These are phyloP conservation scores for Rhinocladiella similis DNA, from an alignment of 2,329 filamentous ascomycete genomes.

Conservation along the genomic window DNA sequence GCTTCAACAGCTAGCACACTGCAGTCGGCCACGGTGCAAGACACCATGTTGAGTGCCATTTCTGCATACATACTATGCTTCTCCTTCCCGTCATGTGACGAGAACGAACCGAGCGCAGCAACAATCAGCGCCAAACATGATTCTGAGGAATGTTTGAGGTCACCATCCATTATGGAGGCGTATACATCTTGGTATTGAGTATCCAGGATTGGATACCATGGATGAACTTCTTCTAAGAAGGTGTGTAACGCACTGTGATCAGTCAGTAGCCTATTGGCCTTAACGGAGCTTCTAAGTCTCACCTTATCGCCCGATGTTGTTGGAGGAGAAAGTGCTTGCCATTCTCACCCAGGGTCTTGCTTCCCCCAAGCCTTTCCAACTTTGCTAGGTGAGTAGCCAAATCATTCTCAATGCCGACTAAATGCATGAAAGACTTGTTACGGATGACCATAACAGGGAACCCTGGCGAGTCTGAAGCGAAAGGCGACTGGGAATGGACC, in stretches of 20 bases:
- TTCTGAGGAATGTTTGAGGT: constrained; percentile 24
- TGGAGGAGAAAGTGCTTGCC: constrained; percentile 23
- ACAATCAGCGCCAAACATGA: constrained; percentile 33
- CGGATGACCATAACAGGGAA: not conserved
- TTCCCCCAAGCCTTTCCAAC: not conserved
- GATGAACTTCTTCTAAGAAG: constrained; percentile 32
- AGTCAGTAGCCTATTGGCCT: not conserved
- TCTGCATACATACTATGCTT: constrained; percentile 26
- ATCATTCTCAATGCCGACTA: not conserved
- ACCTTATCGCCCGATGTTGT: constrained; percentile 22
- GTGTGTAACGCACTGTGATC: constrained; percentile 19
- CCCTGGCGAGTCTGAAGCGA: not conserved
- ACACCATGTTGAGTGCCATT: constrained; percentile 26
- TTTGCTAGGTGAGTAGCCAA: not conserved
- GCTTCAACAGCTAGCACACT: constrained; percentile 32
- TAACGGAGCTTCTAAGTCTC: too few species aligned
- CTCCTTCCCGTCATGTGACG: constrained; percentile 13
- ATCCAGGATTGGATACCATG: constrained; percentile 33
- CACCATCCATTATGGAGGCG: constrained; percentile 25
- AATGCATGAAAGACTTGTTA: not conserved
- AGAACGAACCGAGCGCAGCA: constrained; percentile 31
- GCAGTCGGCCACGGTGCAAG: constrained; percentile 29
- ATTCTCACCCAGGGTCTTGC: not conserved
- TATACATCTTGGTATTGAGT: constrained; percentile 28
- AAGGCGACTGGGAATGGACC: not conserved